Evolutionary conservation across 352 stramenopile species (phyloP).

Genomic region (Plasmopara viticola): DNA sequence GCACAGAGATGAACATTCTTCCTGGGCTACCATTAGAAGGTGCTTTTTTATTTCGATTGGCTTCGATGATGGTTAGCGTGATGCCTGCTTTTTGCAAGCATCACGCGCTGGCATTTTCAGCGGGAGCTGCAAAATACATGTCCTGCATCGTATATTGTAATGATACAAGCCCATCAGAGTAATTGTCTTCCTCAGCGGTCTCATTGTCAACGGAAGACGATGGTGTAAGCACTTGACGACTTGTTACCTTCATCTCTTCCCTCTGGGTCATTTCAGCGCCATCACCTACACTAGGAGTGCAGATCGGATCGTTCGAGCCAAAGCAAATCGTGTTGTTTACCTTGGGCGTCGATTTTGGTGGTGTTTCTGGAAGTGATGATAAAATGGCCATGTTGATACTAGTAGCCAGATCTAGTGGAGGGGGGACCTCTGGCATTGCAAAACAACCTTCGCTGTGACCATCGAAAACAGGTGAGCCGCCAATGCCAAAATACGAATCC

Average conservation of each 20-base stretch:
- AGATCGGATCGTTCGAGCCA: conserved; percentile 16
- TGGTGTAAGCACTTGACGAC: conserved; percentile 15
- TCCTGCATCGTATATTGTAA: conserved; percentile 78
- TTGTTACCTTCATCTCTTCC: conserved; percentile 36
- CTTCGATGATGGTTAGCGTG: too few species aligned
- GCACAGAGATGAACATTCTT: too few species aligned
- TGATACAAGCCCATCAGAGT: conserved; percentile 23
- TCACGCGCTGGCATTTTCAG: background rate
- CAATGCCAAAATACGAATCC: conserved; percentile 84
- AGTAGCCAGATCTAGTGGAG: conserved; percentile 50
- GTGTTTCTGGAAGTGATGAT: conserved; percentile 43
- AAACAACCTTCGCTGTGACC: conserved; percentile 16
- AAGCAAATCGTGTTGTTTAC: conserved; percentile 35
- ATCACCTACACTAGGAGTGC: conserved; percentile 4
- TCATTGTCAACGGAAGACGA: conserved; percentile 14
- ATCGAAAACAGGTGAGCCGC: conserved; percentile 68
- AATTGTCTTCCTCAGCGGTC: conserved; percentile 14
- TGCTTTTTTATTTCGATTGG: too few species aligned
- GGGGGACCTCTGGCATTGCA: conserved; percentile 35
- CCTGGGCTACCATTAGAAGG: too few species aligned
- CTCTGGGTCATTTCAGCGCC: conserved; percentile 22
- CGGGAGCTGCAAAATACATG: conserved; percentile 63
- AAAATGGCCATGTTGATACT: conserved; percentile 81
- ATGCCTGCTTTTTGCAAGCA: background rate
- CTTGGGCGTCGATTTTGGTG: conserved; percentile 21